Evolutionary conservation across 805 yeast genomes (phyloP).

Genomic region (Kluyveromyces dobzhanskii): DNA sequence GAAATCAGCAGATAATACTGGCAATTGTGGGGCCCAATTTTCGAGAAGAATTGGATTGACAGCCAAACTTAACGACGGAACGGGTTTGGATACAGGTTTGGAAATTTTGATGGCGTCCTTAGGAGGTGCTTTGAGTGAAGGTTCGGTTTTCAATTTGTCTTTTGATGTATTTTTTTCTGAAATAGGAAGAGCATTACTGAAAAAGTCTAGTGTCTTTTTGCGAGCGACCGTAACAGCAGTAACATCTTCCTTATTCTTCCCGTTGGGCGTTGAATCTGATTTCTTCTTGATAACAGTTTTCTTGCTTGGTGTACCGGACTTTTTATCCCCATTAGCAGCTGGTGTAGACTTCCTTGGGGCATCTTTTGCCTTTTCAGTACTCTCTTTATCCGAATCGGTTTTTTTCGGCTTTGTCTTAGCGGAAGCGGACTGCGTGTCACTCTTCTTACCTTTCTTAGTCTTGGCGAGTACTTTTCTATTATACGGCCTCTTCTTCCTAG

Average conservation of each 20-base stretch:
- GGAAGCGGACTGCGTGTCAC: not conserved
- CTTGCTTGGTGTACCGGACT: conserved; percentile 1
- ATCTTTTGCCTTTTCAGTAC: conserved; percentile 9
- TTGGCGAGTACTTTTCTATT: conserved; percentile 5
- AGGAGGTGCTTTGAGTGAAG: too few species aligned
- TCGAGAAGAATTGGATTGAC: conserved; percentile 3
- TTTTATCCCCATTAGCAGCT: not conserved
- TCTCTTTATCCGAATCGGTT: conserved; percentile 10
- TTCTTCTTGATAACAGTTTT: not conserved
- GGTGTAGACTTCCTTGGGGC: conserved; percentile 9
- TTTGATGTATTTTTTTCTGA: too few species aligned
- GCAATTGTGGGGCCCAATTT: conserved; percentile 25
- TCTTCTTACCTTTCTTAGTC: conserved; percentile 5
- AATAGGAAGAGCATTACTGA: too few species aligned
- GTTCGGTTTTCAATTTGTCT: too few species aligned
- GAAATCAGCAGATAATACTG: conserved; percentile 16
- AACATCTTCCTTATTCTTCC: not conserved
- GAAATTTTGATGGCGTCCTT: not conserved
- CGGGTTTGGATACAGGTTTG: conserved; percentile 9
- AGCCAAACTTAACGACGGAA: conserved; percentile 13
- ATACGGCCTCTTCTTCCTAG: conserved; percentile 4
- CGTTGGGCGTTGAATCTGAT: not conserved
- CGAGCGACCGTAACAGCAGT: too few species aligned
- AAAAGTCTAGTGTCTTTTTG: too few species aligned
- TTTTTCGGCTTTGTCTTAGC: conserved; percentile 6